Evolutionary conservation across 73 alveolate genomes (phyloP).

Genomic region (Paramecium biaurelia): DNA sequence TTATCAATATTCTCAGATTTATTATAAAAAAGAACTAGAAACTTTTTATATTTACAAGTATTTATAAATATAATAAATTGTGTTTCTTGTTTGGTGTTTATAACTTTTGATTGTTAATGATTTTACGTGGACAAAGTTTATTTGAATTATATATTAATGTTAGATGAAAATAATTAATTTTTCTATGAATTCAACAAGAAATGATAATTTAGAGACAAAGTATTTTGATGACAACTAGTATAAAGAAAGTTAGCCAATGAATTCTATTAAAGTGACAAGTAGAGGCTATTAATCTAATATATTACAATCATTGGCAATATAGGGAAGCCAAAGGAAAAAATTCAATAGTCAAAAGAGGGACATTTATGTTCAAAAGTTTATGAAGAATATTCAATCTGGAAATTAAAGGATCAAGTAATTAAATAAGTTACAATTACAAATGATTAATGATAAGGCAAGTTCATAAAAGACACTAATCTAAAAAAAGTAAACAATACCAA

Average conservation of each 20-base stretch:
- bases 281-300: not conserved
- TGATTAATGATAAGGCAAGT: not conserved
- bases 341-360: not conserved
- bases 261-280: not conserved
- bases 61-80: not conserved
- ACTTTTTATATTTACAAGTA: not conserved
- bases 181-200: not conserved
- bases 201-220: not conserved
- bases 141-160: not conserved
- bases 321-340: not conserved
- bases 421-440: not conserved
- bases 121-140: not conserved
- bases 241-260: not conserved
- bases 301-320: not conserved
- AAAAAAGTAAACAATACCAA: not conserved
- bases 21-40: not conserved
- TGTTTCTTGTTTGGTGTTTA: not conserved
- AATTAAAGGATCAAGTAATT: not conserved
- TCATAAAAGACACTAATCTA: not conserved
- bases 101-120: not conserved
- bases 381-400: not conserved
- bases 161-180: not conserved
- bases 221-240: not conserved
- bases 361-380: not conserved
- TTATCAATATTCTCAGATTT: not conserved